A percentile compares a stretch with the other conserved stretches of the same genome.
phyloP scores from a whole-genome alignment of 2,329 filamentous ascomycete species.

The Tolypocladium endophyticum region DNA sequence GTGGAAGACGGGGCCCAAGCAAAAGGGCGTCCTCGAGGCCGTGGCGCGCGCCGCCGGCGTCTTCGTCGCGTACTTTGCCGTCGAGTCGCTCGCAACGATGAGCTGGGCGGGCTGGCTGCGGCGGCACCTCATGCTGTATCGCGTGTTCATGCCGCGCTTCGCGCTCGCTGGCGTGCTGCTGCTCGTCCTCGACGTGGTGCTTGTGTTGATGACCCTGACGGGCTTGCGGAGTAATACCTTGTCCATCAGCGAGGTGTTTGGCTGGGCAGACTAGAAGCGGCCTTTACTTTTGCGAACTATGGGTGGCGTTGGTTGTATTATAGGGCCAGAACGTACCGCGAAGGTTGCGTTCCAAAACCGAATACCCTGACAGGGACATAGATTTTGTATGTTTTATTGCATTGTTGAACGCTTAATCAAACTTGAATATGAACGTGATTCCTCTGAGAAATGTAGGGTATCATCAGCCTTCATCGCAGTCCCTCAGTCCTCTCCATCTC shows the following conservation, averaged over 20 bases:
- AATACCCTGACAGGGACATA: neutral
- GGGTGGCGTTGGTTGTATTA: neutral
- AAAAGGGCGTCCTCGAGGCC: slow-evolving; percentile 56
- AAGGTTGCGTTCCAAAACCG: neutral
- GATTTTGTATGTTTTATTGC: neutral
- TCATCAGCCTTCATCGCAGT: neutral
- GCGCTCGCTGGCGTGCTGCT: slow-evolving; percentile 69
- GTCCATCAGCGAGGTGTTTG: slow-evolving; percentile 81
- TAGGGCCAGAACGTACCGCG: neutral
- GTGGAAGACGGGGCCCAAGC: slow-evolving; percentile 80
- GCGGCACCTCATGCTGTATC: slow-evolving; percentile 90
- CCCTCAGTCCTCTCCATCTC: slow-evolving; percentile 8
- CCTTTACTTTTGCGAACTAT: neutral
- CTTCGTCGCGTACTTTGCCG: slow-evolving; percentile 73
- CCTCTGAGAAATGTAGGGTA: neutral
- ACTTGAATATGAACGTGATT: neutral
- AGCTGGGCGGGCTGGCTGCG: slow-evolving; percentile 82
- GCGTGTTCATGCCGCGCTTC: slow-evolving; percentile 85
- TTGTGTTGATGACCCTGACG: slow-evolving; percentile 58
- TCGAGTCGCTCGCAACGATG: slow-evolving; percentile 75
- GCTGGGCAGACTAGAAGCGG: slow-evolving; percentile 45
- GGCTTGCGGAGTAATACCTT: slow-evolving; percentile 68
- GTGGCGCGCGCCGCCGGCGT: slow-evolving; percentile 61
- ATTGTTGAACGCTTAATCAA: neutral
- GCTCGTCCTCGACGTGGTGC: slow-evolving; percentile 66